Evolutionary conservation across 2,329 filamentous ascomycete species (phyloP).

Genomic region (Colletotrichum sojae): DNA sequence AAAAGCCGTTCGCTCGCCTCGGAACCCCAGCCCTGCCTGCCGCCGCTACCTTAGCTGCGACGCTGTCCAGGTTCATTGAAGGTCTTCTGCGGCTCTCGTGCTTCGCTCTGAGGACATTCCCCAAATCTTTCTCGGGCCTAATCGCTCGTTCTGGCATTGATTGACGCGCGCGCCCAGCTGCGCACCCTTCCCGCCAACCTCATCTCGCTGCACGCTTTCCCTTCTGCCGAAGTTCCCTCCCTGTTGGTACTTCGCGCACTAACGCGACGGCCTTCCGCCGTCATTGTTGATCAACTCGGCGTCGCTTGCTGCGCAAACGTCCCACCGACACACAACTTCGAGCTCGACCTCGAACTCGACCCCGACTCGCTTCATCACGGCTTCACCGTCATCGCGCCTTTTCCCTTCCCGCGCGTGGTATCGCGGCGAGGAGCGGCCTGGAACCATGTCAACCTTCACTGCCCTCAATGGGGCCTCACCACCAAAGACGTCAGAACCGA

Average conservation of each 20-base stretch:
- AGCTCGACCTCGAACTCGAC: neutral
- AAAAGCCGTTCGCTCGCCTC: slow-evolving; percentile 37
- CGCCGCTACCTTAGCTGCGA: slow-evolving; percentile 10
- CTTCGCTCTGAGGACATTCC: slow-evolving; percentile 28
- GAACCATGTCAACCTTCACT: slow-evolving; percentile 65
- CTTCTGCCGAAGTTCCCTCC: slow-evolving; percentile 27
- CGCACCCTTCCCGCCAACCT: slow-evolving; percentile 25
- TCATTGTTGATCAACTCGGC: slow-evolving; percentile 1
- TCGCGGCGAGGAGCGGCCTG: slow-evolving; percentile 39
- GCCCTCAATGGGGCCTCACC: slow-evolving; percentile 67
- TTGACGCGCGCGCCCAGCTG: slow-evolving; percentile 37
- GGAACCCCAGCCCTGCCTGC: slow-evolving; percentile 19
- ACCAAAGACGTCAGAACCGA: slow-evolving; percentile 57
- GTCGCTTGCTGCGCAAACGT: slow-evolving; percentile 15
- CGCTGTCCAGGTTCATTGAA: slow-evolving; percentile 11
- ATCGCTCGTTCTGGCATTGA: slow-evolving; percentile 35
- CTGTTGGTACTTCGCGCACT: slow-evolving; percentile 21
- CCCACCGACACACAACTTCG: neutral
- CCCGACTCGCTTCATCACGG: slow-evolving; percentile 4
- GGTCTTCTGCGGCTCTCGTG: slow-evolving; percentile 22
- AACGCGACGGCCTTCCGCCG: slow-evolving; percentile 24
- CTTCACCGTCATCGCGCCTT: slow-evolving; percentile 15
- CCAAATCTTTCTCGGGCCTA: slow-evolving; percentile 37
- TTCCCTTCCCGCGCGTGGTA: slow-evolving; percentile 28
- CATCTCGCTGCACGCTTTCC: slow-evolving; percentile 26